A percentile compares a stretch with the other conserved stretches of the same genome.
Evolutionary conservation across 2,329 filamentous ascomycete species (phyloP).

Genomic region (Penicillium sp.): DNA sequence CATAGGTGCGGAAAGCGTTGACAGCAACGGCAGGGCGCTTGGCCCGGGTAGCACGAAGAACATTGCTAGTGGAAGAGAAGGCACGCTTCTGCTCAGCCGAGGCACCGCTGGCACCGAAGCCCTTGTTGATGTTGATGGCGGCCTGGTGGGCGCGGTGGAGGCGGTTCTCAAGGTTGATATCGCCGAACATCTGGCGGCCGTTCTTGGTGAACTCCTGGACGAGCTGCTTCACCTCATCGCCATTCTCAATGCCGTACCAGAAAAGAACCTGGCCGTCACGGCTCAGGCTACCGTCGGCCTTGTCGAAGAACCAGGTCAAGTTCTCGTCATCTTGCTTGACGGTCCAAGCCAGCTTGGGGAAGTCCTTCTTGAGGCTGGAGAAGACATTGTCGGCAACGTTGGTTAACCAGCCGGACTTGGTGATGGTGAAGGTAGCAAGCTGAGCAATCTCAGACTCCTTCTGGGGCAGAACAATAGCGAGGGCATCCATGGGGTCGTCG

Average conservation of each 20-base stretch:
- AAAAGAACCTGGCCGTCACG: slow-evolving; percentile 86
- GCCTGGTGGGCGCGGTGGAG: slow-evolving; percentile 72
- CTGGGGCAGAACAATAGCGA: slow-evolving; percentile 78
- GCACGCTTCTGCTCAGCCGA: slow-evolving; percentile 58
- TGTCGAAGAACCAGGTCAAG: slow-evolving; percentile 96
- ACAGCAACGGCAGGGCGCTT: slow-evolving; percentile 29
- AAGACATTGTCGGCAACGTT: slow-evolving; percentile 96
- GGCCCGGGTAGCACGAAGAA: slow-evolving; percentile 35
- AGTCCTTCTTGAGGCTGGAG: slow-evolving; percentile 86
- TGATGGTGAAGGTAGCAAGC: slow-evolving; percentile 85
- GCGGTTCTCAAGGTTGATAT: slow-evolving; percentile 82
- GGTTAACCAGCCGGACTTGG: slow-evolving; percentile 88
- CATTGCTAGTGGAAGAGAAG: slow-evolving; percentile 58
- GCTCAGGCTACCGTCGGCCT: slow-evolving; percentile 86
- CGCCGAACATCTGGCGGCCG: slow-evolving; percentile 79
- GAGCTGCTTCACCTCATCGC: slow-evolving; percentile 73
- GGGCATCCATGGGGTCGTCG: slow-evolving; percentile 86
- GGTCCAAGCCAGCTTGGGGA: slow-evolving; percentile 89
- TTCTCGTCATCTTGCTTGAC: slow-evolving; percentile 95
- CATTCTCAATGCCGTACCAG: slow-evolving; percentile 85
- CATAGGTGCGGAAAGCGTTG: slow-evolving; percentile 38
- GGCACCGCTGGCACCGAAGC: slow-evolving; percentile 45
- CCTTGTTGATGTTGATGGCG: slow-evolving; percentile 54
- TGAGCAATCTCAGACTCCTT: slow-evolving; percentile 68
- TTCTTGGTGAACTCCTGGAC: slow-evolving; percentile 81